Evolutionary conservation across 306 rosid species (phyloP).

Genomic region (Sechiopsis laciniata): DNA sequence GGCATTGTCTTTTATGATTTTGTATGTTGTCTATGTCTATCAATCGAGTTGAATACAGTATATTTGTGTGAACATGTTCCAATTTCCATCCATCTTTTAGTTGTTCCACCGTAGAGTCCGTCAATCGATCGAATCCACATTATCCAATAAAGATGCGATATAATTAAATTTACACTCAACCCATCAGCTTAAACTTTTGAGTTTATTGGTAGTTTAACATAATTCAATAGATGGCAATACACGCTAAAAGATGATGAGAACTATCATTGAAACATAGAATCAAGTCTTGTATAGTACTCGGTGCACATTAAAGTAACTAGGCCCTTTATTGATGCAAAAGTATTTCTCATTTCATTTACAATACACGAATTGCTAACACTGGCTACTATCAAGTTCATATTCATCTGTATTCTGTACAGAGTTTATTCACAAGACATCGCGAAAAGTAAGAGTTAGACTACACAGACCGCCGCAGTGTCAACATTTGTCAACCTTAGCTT

Average conservation of each 20-base stretch:
- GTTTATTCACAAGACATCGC: background rate
- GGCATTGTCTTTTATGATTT: no score
- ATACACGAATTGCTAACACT: background rate
- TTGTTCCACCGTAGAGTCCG: no score
- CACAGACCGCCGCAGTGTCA: background rate
- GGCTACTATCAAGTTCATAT: background rate
- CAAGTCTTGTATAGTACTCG: background rate
- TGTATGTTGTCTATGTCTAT: no score
- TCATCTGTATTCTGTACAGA: background rate
- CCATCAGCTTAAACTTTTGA: no score
- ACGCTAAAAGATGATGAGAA: background rate
- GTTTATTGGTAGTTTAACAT: no score
- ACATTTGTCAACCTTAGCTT: slow-evolving; percentile 4
- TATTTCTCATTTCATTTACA: slow-evolving; percentile 9
- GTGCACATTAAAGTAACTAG: background rate
- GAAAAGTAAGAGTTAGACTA: slow-evolving; percentile 10
- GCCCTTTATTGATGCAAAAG: background rate
- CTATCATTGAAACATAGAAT: background rate
- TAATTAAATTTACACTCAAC: no score
- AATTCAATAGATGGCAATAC: no score
- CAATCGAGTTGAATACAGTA: no score
- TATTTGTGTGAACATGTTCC: no score
- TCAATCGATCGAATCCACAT: no score
- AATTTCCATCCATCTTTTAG: no score
- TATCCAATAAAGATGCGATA: no score